Base-by-base conservation (phyloP, 768 basidiomycete genomes). In the Russula vinacea region DNA sequence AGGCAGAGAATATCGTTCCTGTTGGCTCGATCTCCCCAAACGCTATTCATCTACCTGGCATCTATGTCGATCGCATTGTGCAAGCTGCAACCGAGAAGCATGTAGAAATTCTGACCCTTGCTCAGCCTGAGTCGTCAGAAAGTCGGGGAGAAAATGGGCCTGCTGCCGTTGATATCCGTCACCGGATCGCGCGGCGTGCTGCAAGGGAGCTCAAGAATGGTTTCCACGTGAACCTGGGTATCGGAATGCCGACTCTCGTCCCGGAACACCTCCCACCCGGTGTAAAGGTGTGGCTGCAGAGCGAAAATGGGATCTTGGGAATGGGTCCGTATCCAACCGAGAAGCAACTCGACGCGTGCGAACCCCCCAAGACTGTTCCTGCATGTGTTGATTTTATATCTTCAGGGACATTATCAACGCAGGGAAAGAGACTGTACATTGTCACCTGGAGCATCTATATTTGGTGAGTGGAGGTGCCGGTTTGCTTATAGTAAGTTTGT, bases 351-450 rank as follows among this genome's bases (percentile, higher is more conserved):
- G 90, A 94, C 71, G 84, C 90, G 90, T 92, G 64, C 78, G 88
- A 78, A 24, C 29, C 51, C 42, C 16, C 37, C 45, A 47, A n/a
- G 44, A 37, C 61, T n/a, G 47, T 42, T 53, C 13, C 45, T 57
- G 17, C 33, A 19, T 54, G 24, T 32, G 44, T 37, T 52, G 40
- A 58, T 40, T 37, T n/a, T 59, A 35, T 35, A 39, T 40, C 22
- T 26, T 26, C 68, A 92, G 90, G 40, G 94, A 97, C 74, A 83
- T 95, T 68, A 90, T 96, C 71, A 97, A 97, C 69, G 94, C 94
- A 45, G 94, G 94, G 24, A 97, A 97, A 74, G 93, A 96, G 76
- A 94, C 93, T 6, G 85, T 97, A 97, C 95, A 6, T 81, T 98
- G 11, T 79, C 97, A 26, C 94, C 94, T 26, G 95, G 95, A 29